Base-by-base conservation (phyloP, 2,329 filamentous ascomycete genomes). In the Phoma herbarum region DNA sequence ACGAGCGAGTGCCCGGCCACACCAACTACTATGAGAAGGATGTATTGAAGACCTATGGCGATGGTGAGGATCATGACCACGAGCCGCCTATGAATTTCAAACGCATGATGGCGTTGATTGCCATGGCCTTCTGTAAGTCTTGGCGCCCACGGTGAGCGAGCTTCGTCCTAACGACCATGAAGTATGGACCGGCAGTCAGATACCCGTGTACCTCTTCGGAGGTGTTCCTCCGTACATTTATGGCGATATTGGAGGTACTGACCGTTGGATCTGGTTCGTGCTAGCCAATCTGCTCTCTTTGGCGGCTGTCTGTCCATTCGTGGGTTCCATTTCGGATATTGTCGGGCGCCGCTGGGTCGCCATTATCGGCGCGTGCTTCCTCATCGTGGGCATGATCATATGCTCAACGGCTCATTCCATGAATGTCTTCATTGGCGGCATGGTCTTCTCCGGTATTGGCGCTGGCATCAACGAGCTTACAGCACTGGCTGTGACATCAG, bases 391-490 rank as follows among this genome's bases (percentile, higher is more conserved):
- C 22, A 68, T 69, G 66, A 69, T 71, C 18, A 55, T 72, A 10
- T 67, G 59, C 41, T 70, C 69, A 1, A 72, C 69, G 2, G 68
- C 69, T 2, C 63, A 70, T 14, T 59, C 61, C 2, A 72, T 72
- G 67, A 71, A 71, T 35, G 63, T 63, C 22, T 69, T 71, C 45
- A 70, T 72, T 26, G 48, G 59, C 22, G 69, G 69, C 26, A 69
- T 71, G 69, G 80, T 82, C 2, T 79, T 90, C 63, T 81, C 86
- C 16, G 88, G 88, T 3, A 78, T 86, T 7, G 88, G 88, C 33
- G 87, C 88, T 9, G 88, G 88, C 12, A 84, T 90, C 66, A 87
- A 87, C 65, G 88, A 90, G 71, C 76, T 90, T 39, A 90, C 87
- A 4, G 87, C 88, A 8, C 77, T 91, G 20, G 88, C 88, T 37